Conservation (phyloP, 768 basidiomycete genomes). For the Naganishia onofrii region DNA sequence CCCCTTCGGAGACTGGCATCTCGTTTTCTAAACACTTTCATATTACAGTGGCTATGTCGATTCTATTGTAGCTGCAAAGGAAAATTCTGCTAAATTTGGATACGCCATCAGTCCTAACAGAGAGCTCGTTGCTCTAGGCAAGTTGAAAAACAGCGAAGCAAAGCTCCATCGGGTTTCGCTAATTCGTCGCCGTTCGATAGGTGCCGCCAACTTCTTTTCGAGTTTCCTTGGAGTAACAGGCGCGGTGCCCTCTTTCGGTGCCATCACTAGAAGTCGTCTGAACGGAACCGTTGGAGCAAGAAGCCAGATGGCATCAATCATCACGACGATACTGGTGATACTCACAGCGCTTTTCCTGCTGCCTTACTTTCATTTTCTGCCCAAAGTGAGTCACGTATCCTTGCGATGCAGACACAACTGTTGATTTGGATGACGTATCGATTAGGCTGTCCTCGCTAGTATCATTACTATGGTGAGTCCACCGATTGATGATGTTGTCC, state of each 20-base stretch:
- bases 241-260: constrained; percentile 85
- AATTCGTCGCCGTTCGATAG: constrained; percentile 35
- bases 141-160: constrained; percentile 23
- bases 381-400: constrained; percentile 64
- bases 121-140: constrained; percentile 82
- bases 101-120: constrained; percentile 90
- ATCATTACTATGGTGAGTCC: constrained; percentile 65
- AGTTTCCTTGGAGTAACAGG: constrained; percentile 72
- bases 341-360: constrained; percentile 86
- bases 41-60: constrained; percentile 76
- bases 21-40: background rate
- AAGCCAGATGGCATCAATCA: constrained; percentile 76
- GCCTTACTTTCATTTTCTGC: constrained; percentile 77
- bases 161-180: background rate
- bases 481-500: background rate
- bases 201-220: constrained; percentile 72
- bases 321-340: constrained; percentile 71
- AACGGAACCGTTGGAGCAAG: constrained; percentile 84
- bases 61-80: constrained; percentile 91
- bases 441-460: constrained; percentile 40
- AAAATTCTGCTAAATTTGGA: constrained; percentile 78
- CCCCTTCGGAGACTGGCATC: background rate
- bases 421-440: constrained; percentile 2
- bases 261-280: constrained; percentile 72
- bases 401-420: background rate